Percentiles rank a stretch among this genome's conserved stretches.
Evolutionary conservation across 441 rosid species (phyloP).

Genomic region (Eruca vesicaria): DNA sequence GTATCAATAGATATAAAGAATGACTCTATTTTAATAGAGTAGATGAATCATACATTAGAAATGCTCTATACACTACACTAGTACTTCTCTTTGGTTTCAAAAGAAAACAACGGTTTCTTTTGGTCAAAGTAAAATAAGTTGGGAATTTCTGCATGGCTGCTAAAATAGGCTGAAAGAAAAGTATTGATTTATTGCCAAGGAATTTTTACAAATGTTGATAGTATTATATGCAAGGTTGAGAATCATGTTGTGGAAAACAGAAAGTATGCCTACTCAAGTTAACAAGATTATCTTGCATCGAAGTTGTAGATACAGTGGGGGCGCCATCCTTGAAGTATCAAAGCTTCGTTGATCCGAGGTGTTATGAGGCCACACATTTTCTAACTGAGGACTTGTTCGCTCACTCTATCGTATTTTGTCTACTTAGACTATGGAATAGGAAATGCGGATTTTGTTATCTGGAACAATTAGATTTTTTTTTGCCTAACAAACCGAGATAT

Average conservation of each 20-base stretch:
- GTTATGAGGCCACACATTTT: background rate
- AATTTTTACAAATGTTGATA: too few relatives aligned
- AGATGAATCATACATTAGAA: too few relatives aligned
- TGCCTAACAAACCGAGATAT: background rate
- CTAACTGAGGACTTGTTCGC: background rate
- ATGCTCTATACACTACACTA: too few relatives aligned
- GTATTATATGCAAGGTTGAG: too few relatives aligned
- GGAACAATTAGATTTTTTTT: background rate
- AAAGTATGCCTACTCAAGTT: too few relatives aligned
- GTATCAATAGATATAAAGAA: too few relatives aligned
- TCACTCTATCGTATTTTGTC: background rate
- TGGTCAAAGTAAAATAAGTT: background rate
- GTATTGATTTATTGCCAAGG: too few relatives aligned
- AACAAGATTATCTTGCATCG: too few relatives aligned
- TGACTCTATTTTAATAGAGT: too few relatives aligned
- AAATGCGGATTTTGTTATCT: background rate
- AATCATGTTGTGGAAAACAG: too few relatives aligned
- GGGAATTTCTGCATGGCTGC: background rate
- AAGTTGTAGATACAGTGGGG: background rate
- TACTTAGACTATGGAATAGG: background rate
- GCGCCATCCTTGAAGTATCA: background rate
- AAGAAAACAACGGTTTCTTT: background rate
- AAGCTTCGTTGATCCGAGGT: background rate
- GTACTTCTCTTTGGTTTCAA: too few relatives aligned
- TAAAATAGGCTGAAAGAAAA: too few relatives aligned